Evolutionary conservation across 1,284 basidiomycete species (phyloP).

Genomic region (Pyrrhoderma noxium): DNA sequence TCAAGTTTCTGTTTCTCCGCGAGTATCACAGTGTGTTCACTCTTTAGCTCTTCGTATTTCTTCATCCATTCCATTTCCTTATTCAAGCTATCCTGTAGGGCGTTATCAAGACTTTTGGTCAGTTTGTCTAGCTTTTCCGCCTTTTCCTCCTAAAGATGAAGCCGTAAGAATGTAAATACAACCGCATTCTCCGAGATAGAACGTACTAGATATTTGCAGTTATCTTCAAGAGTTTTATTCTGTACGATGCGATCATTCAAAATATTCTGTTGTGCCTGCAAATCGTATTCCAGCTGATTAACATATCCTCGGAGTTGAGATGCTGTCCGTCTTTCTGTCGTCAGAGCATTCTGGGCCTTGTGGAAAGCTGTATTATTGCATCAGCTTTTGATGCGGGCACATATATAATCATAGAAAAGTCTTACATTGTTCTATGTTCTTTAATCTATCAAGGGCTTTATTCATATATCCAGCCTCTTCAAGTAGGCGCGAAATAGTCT

Average conservation of each 20-base stretch:
- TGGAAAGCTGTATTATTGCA: constrained; percentile 8
- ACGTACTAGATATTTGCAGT: constrained; percentile 10
- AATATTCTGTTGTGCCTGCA: constrained; percentile 8
- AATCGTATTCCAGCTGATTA: constrained; percentile 14
- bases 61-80: constrained; percentile 18
- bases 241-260: constrained; percentile 11
- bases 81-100: constrained; percentile 13
- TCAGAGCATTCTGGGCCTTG: constrained; percentile 15
- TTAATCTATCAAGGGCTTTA: constrained; percentile 14
- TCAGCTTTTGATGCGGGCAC: not conserved
- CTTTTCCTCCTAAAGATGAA: constrained; percentile 8
- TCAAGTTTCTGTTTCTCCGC: constrained; percentile 12
- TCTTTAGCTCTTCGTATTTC: constrained; percentile 10
- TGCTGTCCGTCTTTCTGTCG: constrained; percentile 13
- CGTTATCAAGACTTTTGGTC: constrained; percentile 11
- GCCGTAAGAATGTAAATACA: not conserved
- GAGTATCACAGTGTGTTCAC: constrained; percentile 1
- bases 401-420: not conserved
- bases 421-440: constrained; percentile 14
- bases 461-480: constrained; percentile 17
- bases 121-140: constrained; percentile 4
- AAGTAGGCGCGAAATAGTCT: constrained; percentile 13
- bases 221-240: constrained; percentile 14
- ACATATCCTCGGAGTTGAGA: constrained; percentile 11
- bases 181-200: not conserved